Base-by-base conservation (phyloP, 306 rosid genomes). In the Malus orientalis region DNA sequence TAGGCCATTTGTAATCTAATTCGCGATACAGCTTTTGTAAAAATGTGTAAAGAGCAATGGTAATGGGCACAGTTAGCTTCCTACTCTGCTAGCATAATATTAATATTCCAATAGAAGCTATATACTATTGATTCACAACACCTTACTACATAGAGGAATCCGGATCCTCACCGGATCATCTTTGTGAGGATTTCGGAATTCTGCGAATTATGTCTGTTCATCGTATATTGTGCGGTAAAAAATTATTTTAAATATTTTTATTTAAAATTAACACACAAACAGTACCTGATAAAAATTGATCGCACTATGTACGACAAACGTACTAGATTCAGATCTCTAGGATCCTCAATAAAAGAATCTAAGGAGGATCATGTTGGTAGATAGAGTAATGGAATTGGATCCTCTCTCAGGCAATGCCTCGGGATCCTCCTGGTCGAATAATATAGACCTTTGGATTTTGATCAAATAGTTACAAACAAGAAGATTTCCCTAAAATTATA, bases 171-270 rank as follows among this genome's bases (percentile, higher is more conserved):
- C 2, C 0, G 38, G 6, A 5, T 36, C 38, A 0, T 38, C 0
- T 38, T 38, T 38, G 0, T 7, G 10, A 38, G 42, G 10, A 38
- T 38, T 38, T 38, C 2, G 1, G 10, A 0, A 0, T 38, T 38
- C 0, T 38, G 9, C 1, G 2, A 38, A 38, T 38, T 38, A 0
- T 6, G 2, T 38, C 0, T 0, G 2, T 38, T 38, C 42, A 38
- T 38, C 9, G 2, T 38, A 7, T 0, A 38, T 38, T 38, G 0
- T 38, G 0, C 2, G 0, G 0, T 38, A 0, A 38, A 38, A 38
- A 38, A 6, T 7, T 6, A 38, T 38, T 38, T 6, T 38, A 38
- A 38, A 38, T 38, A 38, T 38, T 36, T 36, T 36, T 36, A 36
- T 36, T 38, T 38, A 38, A 38, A 38, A 7, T 7, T 38, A 6